These are phyloP conservation scores for Nemophila menziesii DNA, from an alignment of 257 asterid genomes.

Conservation along the genomic window DNA sequence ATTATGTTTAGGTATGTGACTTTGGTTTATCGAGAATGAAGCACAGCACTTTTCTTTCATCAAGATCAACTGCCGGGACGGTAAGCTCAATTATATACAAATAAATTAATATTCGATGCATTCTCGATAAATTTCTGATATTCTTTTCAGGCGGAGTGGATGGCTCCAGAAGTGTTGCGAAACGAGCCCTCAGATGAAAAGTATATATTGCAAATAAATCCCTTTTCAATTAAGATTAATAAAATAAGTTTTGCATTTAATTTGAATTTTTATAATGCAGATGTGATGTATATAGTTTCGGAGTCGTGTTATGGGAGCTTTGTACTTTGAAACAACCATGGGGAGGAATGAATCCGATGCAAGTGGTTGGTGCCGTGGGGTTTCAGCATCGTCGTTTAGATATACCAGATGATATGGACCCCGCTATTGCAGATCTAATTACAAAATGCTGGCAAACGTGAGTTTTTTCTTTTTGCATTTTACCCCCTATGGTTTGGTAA, in stretches of 20 bases:
- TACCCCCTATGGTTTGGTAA: no score
- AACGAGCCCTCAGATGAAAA: slow-evolving; percentile 95
- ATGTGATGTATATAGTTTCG: slow-evolving; percentile 87
- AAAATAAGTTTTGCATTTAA: not conserved
- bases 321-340: slow-evolving; percentile 86
- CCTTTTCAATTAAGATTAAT: not conserved
- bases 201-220: slow-evolving; percentile 26
- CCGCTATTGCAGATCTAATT: slow-evolving; percentile 57
- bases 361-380: slow-evolving; percentile 97
- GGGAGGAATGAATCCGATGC: slow-evolving; percentile 99
- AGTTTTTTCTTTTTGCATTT: slow-evolving; percentile 28
- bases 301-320: slow-evolving; percentile 93
- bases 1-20: slow-evolving; percentile 63
- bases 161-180: slow-evolving; percentile 99
- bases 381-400: slow-evolving; percentile 95
- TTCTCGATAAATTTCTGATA: slow-evolving; percentile 17
- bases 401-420: slow-evolving; percentile 74
- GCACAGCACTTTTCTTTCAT: slow-evolving; percentile 90
- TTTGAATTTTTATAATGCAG: slow-evolving; percentile 33
- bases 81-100: slow-evolving; percentile 29
- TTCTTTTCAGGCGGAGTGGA: slow-evolving; percentile 92
- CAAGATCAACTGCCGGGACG: slow-evolving; percentile 97
- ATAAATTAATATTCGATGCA: slow-evolving; percentile 1
- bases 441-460: slow-evolving; percentile 90
- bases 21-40: slow-evolving; percentile 90